Evolutionary conservation across 2,329 filamentous ascomycete genomes (phyloP), one percentile per base, ranked within the genome.

Genomic region (Sporothrix phasma): DNA sequence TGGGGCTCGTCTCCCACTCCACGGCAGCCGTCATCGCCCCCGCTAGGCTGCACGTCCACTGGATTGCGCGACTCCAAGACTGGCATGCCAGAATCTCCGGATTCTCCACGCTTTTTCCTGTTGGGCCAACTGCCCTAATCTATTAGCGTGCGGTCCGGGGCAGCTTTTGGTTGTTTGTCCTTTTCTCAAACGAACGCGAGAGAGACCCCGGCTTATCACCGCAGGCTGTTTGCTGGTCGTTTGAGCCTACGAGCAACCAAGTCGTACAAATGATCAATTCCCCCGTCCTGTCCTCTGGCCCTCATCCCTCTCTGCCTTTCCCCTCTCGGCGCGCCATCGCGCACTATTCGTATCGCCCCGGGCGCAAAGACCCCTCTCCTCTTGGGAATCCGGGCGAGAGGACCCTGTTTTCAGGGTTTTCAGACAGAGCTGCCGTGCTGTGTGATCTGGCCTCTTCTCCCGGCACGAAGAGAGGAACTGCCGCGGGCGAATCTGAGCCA

Each of bases 161-260:
- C 46, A 41, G 26, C 29, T 15, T 41, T 19, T 39, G 11, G 5
- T 34, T 24, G n/a, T 3, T 31, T 51, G 15, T 17, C 47, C 7
- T 6, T 51, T 15, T 51, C 13, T n/a, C 34, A 37, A 37, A 5
- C 11, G 29, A 37, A 3, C 13, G 24, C 59, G 22, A 24, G n/a
- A n/a, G n/a, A n/a, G n/a, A n/a, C n/a, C n/a, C n/a, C 60, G 60
- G 60, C 3, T 45, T 62, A 54, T 54, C 37, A 54, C 37, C 47
- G 61, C 24, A 15, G 54, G 19, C 22, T 19, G 26, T 46, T 45
- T n/a, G n/a, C n/a, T n/a, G n/a, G n/a, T n/a, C n/a, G 7, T 31
- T 7, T 49, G 15, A 6, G 34, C 15, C 34, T 13, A 37, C 34
- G 11, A 13, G n/a, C n/a, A n/a, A n/a, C n/a, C n/a, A n/a, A n/a